phyloP scores from a whole-genome alignment of 306 rosid species.

The Boehmeria nivea region DNA sequence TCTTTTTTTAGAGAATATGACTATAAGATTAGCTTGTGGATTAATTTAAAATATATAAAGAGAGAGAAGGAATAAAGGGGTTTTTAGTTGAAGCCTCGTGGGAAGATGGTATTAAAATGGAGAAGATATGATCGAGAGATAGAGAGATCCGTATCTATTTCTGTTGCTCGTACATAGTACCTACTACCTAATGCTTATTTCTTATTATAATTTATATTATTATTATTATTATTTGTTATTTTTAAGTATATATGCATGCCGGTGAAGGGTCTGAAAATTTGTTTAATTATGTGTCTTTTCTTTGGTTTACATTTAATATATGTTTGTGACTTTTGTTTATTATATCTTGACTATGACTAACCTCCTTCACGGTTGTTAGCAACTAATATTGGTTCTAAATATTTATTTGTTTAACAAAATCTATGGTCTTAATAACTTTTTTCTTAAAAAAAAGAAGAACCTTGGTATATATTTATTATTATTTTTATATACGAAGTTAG shows the following conservation, averaged over 20 bases:
- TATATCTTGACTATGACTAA: not conserved
- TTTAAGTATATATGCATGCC: not conserved
- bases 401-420: not conserved
- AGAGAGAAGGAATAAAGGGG: no score
- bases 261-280: conserved; percentile 4
- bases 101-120: conserved; percentile 15
- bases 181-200: conserved; percentile 23
- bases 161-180: conserved; percentile 56
- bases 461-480: no score
- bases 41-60: not conserved
- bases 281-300: not conserved
- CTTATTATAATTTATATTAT: not conserved
- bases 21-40: not conserved
- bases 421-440: conserved; percentile 2
- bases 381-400: not conserved
- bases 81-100: conserved; percentile 21
- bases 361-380: conserved; percentile 1
- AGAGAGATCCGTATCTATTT: conserved; percentile 41
- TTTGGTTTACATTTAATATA: not conserved
- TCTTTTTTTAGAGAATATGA: not conserved
- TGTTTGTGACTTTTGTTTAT: not conserved
- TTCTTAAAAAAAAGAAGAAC: no score
- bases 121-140: conserved; percentile 14
- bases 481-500: not conserved
- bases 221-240: not conserved